Percentiles rank a stretch among this genome's conserved stretches.
These are phyloP conservation scores for Talaromyces atroroseus DNA, from an alignment of 2,329 filamentous ascomycete genomes.

Conservation along the genomic window DNA sequence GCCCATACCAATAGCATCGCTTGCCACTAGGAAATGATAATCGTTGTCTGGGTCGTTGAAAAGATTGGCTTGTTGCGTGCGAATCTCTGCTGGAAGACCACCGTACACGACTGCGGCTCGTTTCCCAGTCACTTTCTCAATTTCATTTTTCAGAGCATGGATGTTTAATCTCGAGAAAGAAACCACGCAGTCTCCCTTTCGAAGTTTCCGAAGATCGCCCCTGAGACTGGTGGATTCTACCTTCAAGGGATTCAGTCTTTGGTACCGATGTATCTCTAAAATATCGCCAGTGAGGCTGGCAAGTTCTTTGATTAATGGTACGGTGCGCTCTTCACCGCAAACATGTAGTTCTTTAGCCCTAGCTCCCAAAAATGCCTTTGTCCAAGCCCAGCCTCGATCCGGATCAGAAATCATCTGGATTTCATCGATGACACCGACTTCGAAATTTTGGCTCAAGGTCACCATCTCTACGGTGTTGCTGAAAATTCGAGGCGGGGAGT, in stretches of 20 bases:
- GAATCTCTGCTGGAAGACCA: conserved; percentile 81
- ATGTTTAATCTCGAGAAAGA: conserved; percentile 78
- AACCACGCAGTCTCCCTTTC: conserved; percentile 88
- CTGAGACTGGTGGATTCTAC: conserved; percentile 59
- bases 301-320: conserved; percentile 71
- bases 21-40: conserved; percentile 90
- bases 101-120: conserved; percentile 93
- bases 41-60: conserved; percentile 96
- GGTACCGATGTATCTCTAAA: conserved; percentile 73
- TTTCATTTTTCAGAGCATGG: conserved; percentile 69
- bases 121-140: conserved; percentile 69
- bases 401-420: conserved; percentile 90
- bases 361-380: conserved; percentile 78
- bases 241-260: conserved; percentile 73
- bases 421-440: conserved; percentile 95
- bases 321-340: conserved; percentile 80
- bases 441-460: conserved; percentile 54
- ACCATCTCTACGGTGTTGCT: conserved; percentile 96
- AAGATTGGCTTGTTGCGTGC: conserved; percentile 80
- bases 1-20: conserved; percentile 96
- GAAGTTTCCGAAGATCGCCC: conserved; percentile 59
- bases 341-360: conserved; percentile 86
- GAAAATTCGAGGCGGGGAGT: conserved; percentile 55
- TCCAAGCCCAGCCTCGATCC: conserved; percentile 90
- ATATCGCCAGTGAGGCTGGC: conserved; percentile 76